phyloP scores from a whole-genome alignment of 1,284 basidiomycete species.

The Ceratobasidium sp. region DNA sequence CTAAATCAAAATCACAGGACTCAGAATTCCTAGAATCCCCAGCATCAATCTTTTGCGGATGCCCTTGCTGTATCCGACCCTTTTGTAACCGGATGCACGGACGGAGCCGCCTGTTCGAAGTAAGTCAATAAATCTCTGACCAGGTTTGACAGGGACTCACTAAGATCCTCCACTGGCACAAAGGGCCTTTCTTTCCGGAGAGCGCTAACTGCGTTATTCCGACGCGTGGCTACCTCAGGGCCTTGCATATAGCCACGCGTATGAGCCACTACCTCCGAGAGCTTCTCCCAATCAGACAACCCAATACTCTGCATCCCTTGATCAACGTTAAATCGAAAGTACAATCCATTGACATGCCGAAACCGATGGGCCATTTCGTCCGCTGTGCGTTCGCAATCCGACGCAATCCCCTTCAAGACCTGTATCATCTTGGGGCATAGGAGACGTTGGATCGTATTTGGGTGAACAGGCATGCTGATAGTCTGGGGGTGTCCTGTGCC shows the following conservation, averaged over 20 bases:
- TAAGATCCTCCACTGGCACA: neutral
- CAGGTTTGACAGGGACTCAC: no score
- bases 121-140: no score
- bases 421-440: no score
- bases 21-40: no score
- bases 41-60: no score
- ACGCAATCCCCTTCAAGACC: no score
- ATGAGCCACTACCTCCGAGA: neutral
- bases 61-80: no score
- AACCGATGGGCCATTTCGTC: neutral
- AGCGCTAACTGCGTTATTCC: neutral
- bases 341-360: neutral
- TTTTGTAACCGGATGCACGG: no score
- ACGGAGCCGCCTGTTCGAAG: no score
- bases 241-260: neutral
- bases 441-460: no score
- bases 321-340: conserved; percentile 3
- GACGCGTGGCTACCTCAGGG: neutral
- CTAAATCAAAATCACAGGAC: no score
- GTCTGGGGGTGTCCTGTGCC: conserved; percentile 2
- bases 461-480: conserved; percentile 13
- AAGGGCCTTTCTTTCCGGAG: neutral
- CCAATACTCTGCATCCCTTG: conserved; percentile 6
- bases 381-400: neutral
- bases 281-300: neutral